phyloP scores from a whole-genome alignment of 139 green algal species.

The Chlorella sp. region DNA sequence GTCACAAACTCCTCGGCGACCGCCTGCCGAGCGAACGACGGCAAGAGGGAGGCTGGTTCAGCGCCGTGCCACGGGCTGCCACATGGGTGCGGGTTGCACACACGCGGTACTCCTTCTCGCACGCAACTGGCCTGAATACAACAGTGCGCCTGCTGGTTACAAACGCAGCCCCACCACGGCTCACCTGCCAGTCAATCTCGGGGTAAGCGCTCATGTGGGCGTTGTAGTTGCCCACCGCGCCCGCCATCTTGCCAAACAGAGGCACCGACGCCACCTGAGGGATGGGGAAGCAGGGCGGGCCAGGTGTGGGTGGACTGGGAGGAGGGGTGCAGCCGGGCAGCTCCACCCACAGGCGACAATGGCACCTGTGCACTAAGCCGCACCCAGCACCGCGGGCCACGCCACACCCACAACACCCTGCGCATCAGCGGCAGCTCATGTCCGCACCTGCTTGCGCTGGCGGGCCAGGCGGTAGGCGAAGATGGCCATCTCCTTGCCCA shows the following conservation, averaged over 20 bases:
- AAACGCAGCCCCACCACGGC: too few relatives aligned
- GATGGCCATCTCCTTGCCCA: conserved; percentile 99
- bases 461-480: conserved; percentile 88
- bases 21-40: too few relatives aligned
- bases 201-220: conserved; percentile 96
- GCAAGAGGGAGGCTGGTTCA: too few relatives aligned
- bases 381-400: background rate
- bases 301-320: background rate
- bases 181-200: conserved; percentile 87
- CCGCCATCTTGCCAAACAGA: conserved; percentile 94
- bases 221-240: conserved; percentile 99
- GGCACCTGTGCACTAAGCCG: too few relatives aligned
- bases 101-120: too few relatives aligned
- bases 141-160: too few relatives aligned
- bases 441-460: conserved; percentile 69
- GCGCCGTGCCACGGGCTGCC: too few relatives aligned
- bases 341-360: too few relatives aligned
- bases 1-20: conserved; percentile 80
- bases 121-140: too few relatives aligned
- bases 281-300: background rate
- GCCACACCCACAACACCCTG: background rate
- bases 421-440: too few relatives aligned
- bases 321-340: background rate
- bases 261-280: conserved; percentile 66
- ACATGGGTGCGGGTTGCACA: too few relatives aligned